Base-by-base conservation (phyloP, 2,329 filamentous ascomycete genomes). In the Plectosphaerella plurivora region DNA sequence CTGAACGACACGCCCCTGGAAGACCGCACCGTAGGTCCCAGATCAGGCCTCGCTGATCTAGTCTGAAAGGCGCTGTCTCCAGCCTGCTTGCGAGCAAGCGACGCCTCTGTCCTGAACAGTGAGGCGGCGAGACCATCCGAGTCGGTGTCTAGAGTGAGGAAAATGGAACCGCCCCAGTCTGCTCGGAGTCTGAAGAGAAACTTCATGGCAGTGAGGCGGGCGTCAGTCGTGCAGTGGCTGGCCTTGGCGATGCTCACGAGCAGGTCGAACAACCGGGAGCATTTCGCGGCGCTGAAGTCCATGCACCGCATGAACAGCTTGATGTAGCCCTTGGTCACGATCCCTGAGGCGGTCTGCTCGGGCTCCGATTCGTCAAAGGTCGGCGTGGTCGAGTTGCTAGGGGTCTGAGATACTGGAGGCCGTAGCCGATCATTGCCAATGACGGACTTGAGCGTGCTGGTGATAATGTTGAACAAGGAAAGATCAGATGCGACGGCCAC, bases 131-230 rank as follows among this genome's bases (percentile, higher is more conserved):
- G 74, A 50, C 83, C 83, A 57, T 87, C 83, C 25, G 84, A 87
- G 64, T 96, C 90, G 2, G 87, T 83, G 28, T 83, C 80, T 35
- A 81, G 71, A 8, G 84, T 84, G 50, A 96, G 74, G 53, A 87
- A 90, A 4, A 97, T 79, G 45, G 86, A 81, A 58, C 92, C 83
- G 10, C 87, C 83, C 65, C 88, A 90, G 68, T 96, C 91, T 20
- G 91, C 90, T 53, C 92, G 83, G 28, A 97, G 73, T 44, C 92
- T 84, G 65, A 95, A 93, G 2, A 97, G 73, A 44, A 93, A 71
- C 61, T 89, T 91, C 75, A 92, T 82, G 3, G 87, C 85, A 12
- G 84, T 86, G 24, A 94, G 72, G 7, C 89, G 85, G 49, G 88
- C 85, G 67, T 89, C 85, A 7, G 79, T 73, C 54, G 88, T 86